A percentile compares a stretch with the other conserved stretches of the same genome.
These are phyloP conservation scores for Leishmania aethiopica DNA, from an alignment of 208 protist species.

Conservation along the genomic window DNA sequence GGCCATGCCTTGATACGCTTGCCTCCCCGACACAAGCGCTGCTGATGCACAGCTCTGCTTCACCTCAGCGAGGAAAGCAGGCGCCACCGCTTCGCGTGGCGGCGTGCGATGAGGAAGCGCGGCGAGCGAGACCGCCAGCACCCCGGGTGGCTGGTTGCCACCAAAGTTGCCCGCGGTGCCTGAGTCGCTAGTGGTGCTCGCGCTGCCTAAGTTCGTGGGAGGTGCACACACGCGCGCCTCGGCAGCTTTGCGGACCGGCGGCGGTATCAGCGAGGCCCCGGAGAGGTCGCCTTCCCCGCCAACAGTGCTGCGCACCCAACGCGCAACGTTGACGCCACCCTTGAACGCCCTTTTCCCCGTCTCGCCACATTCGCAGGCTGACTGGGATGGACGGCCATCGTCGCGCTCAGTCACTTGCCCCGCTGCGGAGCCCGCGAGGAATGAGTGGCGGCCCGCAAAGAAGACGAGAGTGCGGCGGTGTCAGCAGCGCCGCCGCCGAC, in stretches of 20 bases:
- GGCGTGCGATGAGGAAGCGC: slow-evolving; percentile 2
- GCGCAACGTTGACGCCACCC: slow-evolving; percentile 25
- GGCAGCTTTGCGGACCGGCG: neutral
- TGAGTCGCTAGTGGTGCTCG: neutral
- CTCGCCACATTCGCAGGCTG: neutral
- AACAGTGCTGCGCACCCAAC: slow-evolving; percentile 19
- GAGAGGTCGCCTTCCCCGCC: slow-evolving; percentile 2
- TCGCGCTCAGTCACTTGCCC: neutral
- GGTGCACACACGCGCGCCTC: neutral
- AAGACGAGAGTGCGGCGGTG: neutral
- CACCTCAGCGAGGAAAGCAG: slow-evolving; percentile 8
- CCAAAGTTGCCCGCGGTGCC: neutral
- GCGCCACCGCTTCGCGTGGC: neutral
- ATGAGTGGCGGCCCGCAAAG: neutral
- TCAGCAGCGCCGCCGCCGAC: neutral
- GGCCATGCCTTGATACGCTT: neutral
- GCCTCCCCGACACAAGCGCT: neutral
- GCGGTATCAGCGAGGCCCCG: neutral
- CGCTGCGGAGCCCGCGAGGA: neutral
- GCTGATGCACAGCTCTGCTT: neutral
- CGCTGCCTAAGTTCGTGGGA: neutral
- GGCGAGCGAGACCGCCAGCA: slow-evolving; percentile 21
- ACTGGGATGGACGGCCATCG: neutral
- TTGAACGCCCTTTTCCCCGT: neutral
- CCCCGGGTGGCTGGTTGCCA: neutral